Percentiles rank a stretch among this genome's conserved stretches.
Evolutionary conservation across 2,329 filamentous ascomycete species (phyloP).

Genomic region (Calonectria pseudoreteaudii): DNA sequence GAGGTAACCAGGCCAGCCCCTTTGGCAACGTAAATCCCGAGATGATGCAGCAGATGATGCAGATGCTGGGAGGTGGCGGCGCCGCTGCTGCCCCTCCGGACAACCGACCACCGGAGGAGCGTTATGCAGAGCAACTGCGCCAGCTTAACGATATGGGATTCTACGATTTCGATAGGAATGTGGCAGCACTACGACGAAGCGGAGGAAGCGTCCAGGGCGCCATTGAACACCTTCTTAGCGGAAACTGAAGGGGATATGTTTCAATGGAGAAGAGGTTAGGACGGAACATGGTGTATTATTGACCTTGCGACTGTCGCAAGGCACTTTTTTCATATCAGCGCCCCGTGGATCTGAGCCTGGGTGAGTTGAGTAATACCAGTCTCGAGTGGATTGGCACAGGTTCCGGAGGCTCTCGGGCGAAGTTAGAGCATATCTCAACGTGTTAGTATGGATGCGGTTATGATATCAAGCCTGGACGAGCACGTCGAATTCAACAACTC

Average conservation of each 20-base stretch:
- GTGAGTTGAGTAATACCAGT: slow-evolving; percentile 33
- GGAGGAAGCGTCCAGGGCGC: slow-evolving; percentile 96
- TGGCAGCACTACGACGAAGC: slow-evolving; percentile 86
- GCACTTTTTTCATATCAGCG: slow-evolving; percentile 19
- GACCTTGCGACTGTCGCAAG: slow-evolving; percentile 14
- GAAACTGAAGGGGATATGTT: slow-evolving; percentile 6
- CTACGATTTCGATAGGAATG: slow-evolving; percentile 94
- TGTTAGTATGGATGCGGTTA: slow-evolving; percentile 37
- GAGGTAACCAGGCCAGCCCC: slow-evolving; percentile 50
- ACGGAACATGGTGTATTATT: neutral
- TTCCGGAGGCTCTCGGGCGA: slow-evolving; percentile 16
- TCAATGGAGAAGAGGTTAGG: neutral
- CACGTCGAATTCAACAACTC: slow-evolving; percentile 19
- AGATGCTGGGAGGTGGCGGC: slow-evolving; percentile 55
- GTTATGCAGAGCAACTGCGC: slow-evolving; percentile 88
- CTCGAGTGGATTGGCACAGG: slow-evolving; percentile 18
- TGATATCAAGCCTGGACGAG: slow-evolving; percentile 38
- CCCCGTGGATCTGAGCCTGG: slow-evolving; percentile 24
- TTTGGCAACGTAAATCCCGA: slow-evolving; percentile 65
- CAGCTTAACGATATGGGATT: slow-evolving; percentile 99
- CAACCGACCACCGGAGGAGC: slow-evolving; percentile 90
- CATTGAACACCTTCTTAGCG: slow-evolving; percentile 76
- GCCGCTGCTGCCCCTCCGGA: slow-evolving; percentile 71
- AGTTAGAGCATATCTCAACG: slow-evolving; percentile 27
- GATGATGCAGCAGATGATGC: slow-evolving; percentile 65